These are phyloP conservation scores for Mortierella sp. DNA, from an alignment of 371 early-diverging fungal species.

Conservation along the genomic window DNA sequence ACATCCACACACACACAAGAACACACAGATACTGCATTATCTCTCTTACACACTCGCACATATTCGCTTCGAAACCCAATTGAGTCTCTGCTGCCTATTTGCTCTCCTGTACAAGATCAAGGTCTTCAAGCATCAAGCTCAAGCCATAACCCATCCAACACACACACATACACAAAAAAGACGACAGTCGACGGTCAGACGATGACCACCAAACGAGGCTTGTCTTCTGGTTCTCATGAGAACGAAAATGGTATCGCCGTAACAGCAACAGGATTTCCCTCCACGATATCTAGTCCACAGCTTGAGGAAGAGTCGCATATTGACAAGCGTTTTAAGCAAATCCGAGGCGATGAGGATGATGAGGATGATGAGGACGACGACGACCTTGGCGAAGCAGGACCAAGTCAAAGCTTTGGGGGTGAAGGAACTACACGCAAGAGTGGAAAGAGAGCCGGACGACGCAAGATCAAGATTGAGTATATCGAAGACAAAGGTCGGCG, in stretches of 20 bases:
- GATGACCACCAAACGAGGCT: too few relatives aligned
- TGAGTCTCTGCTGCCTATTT: neutral
- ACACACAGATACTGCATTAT: neutral
- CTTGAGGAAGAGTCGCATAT: slow-evolving; percentile 17
- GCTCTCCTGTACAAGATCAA: neutral
- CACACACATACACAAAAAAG: too few relatives aligned
- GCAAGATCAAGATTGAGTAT: slow-evolving; percentile 98
- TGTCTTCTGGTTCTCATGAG: neutral
- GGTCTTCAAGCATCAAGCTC: slow-evolving; percentile 23
- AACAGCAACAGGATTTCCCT: neutral
- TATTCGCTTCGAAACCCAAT: neutral
- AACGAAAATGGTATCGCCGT: slow-evolving; percentile 15
- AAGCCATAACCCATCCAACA: slow-evolving; percentile 16
- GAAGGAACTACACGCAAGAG: slow-evolving; percentile 53
- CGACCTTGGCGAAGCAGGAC: slow-evolving; percentile 51
- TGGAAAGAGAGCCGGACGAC: slow-evolving; percentile 83
- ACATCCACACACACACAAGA: neutral
- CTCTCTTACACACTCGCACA: neutral
- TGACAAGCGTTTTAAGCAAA: slow-evolving; percentile 46
- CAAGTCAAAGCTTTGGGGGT: too few relatives aligned
- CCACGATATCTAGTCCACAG: too few relatives aligned
- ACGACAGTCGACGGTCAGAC: too few relatives aligned
- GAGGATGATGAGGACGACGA: slow-evolving; percentile 61
- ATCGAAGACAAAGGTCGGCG: slow-evolving; percentile 96
- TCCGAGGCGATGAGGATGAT: slow-evolving; percentile 38